A percentile compares a stretch with the other conserved stretches of the same genome.
Evolutionary conservation across 352 stramenopile species (phyloP).

Genomic region (Elongisporangium anandrum): DNA sequence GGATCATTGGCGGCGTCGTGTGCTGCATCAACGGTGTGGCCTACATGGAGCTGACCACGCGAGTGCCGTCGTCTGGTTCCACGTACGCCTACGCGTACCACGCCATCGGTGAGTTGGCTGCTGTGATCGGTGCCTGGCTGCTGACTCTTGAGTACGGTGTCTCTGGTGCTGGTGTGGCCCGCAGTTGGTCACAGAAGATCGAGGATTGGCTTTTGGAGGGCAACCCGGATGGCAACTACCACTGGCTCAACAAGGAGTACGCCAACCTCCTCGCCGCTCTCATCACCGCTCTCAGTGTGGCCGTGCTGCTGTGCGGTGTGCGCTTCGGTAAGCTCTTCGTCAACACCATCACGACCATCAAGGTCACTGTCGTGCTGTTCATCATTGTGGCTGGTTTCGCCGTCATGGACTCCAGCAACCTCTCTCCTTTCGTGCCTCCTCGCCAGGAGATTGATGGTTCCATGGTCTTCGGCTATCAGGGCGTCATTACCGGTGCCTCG

Average conservation of each 20-base stretch:
- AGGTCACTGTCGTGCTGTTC: constrained; percentile 74
- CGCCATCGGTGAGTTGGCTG: constrained; percentile 82
- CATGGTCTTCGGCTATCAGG: constrained; percentile 35
- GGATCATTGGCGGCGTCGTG: constrained; percentile 66
- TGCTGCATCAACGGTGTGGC: constrained; percentile 59
- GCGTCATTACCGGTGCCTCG: constrained; percentile 77
- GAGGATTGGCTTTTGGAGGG: constrained; percentile 37
- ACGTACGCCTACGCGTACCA: constrained; percentile 90
- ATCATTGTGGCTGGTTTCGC: constrained; percentile 84
- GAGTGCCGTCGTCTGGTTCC: constrained; percentile 76
- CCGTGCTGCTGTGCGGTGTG: constrained; percentile 58
- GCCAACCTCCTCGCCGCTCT: constrained; percentile 35
- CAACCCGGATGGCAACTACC: constrained; percentile 15
- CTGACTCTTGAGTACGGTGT: constrained; percentile 88
- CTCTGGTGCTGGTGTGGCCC: constrained; percentile 75
- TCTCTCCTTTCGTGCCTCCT: constrained; percentile 71
- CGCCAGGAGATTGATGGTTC: constrained; percentile 20
- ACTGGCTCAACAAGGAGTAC: constrained; percentile 42
- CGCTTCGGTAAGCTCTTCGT: constrained; percentile 77
- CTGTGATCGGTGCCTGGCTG: constrained; percentile 70
- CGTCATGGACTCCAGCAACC: constrained; percentile 67
- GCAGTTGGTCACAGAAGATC: constrained; percentile 88
- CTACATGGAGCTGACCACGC: constrained; percentile 78
- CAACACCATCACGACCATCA: constrained; percentile 67
- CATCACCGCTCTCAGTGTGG: constrained; percentile 45